Evolutionary conservation across 805 yeast species (phyloP).

Genomic region (Cyberlindnera saturnus): DNA sequence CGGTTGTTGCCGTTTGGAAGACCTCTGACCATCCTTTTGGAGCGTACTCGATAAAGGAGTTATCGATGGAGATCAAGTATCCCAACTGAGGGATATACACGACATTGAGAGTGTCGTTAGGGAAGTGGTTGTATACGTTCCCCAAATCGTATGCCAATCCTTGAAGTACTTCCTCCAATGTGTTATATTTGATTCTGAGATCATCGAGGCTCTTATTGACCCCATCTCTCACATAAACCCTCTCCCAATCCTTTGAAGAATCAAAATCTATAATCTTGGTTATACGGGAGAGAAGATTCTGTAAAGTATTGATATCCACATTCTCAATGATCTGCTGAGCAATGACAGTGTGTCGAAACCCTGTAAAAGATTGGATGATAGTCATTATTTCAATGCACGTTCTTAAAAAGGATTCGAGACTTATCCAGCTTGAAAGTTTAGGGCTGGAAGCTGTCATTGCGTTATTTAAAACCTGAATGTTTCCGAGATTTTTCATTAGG

Average conservation of each 20-base stretch:
- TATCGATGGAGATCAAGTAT: slow-evolving; percentile 28
- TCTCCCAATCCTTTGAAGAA: slow-evolving; percentile 24
- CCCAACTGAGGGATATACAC: slow-evolving; percentile 43
- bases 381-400: slow-evolving; percentile 14
- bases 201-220: slow-evolving; percentile 23
- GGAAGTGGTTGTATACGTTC: background rate
- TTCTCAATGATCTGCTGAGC: slow-evolving; percentile 15
- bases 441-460: slow-evolving; percentile 23
- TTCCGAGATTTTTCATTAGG: slow-evolving; percentile 23
- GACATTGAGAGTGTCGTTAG: slow-evolving; percentile 24
- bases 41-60: background rate
- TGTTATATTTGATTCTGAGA: slow-evolving; percentile 13
- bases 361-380: background rate
- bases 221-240: slow-evolving; percentile 26
- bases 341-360: background rate
- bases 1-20: slow-evolving; percentile 31
- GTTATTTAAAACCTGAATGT: slow-evolving; percentile 21
- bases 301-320: slow-evolving; percentile 8
- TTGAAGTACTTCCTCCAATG: slow-evolving; percentile 26
- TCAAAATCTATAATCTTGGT: slow-evolving; percentile 32
- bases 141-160: slow-evolving; percentile 18
- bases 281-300: slow-evolving; percentile 13
- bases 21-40: slow-evolving; percentile 29
- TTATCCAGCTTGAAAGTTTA: slow-evolving; percentile 25
- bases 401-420: slow-evolving; percentile 20